Conservation (phyloP, 345 rosid species). For the Laguncularia racemosa region DNA sequence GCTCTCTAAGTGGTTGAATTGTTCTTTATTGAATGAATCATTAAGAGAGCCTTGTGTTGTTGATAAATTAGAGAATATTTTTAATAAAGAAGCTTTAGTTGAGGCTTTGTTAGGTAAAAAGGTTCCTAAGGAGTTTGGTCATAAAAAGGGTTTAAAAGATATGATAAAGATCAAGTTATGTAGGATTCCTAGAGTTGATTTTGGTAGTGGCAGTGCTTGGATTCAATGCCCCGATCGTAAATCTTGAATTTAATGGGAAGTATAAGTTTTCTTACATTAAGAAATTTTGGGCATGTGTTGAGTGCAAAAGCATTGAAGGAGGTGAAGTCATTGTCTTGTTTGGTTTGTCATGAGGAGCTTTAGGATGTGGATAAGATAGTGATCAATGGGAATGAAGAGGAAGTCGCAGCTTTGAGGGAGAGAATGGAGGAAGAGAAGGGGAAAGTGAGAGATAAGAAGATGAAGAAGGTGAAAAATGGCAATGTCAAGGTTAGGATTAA, state of each 20-base stretch:
- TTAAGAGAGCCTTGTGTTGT: constrained; percentile 72
- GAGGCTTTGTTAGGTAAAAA: constrained; percentile 62
- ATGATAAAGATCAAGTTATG: constrained; percentile 60
- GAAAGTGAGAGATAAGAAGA: constrained; percentile 55
- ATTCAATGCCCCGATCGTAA: constrained; percentile 81
- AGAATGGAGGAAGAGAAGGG: constrained; percentile 63
- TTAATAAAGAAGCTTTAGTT: constrained; percentile 76
- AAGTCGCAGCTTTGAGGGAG: constrained; percentile 53
- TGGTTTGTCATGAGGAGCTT: constrained; percentile 79
- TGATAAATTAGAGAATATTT: constrained; percentile 76
- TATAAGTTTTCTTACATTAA: constrained; percentile 66
- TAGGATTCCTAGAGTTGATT: constrained; percentile 40
- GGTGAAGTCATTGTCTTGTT: constrained; percentile 75
- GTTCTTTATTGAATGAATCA: constrained; percentile 75
- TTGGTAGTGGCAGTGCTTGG: constrained; percentile 21
- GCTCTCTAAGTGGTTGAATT: constrained; percentile 80
- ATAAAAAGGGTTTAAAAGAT: constrained; percentile 79
- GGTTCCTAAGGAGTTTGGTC: constrained; percentile 57
- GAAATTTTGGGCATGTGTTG: constrained; percentile 83
- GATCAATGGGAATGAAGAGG: constrained; percentile 83
- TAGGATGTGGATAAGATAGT: constrained; percentile 58
- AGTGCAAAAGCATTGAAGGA: constrained; percentile 90
- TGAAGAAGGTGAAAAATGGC: constrained; percentile 47
- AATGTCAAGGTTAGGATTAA: constrained; percentile 12
- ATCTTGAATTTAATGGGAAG: constrained; percentile 81